phyloP scores from a whole-genome alignment of 2,329 filamentous ascomycete species.

The Salinomyces thailandicus region DNA sequence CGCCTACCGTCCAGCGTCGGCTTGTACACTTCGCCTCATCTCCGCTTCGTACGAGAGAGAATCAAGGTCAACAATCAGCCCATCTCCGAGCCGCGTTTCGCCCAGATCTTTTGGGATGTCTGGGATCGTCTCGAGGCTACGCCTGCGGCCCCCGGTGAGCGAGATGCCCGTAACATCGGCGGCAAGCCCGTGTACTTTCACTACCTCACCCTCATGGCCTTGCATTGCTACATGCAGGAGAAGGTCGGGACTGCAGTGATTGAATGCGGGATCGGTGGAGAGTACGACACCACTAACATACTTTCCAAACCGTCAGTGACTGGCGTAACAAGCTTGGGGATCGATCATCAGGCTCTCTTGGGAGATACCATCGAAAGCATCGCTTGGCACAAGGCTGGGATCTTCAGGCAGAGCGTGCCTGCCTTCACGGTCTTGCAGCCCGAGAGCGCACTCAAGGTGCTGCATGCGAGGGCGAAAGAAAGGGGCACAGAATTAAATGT shows the following conservation, averaged over 20 bases:
- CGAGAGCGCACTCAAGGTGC: constrained; percentile 43
- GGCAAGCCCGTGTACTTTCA: constrained; percentile 88
- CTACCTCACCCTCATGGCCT: constrained; percentile 77
- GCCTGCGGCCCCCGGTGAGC: constrained; percentile 34
- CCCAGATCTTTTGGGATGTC: constrained; percentile 69
- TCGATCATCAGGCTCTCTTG: constrained; percentile 75
- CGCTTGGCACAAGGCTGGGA: constrained; percentile 85
- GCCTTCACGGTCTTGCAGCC: constrained; percentile 54
- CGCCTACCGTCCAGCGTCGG: constrained; percentile 42
- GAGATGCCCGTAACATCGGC: constrained; percentile 38
- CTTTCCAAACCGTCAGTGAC: constrained; percentile 58
- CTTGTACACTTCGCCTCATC: constrained; percentile 76
- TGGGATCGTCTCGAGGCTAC: constrained; percentile 59
- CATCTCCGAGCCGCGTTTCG: constrained; percentile 57
- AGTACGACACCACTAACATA: constrained; percentile 88
- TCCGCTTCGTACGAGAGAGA: constrained; percentile 72
- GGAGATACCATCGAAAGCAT: constrained; percentile 71
- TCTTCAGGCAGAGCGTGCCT: constrained; percentile 59
- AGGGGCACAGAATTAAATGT: constrained; percentile 39
- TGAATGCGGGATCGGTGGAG: constrained; percentile 89
- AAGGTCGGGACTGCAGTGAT: constrained; percentile 70
- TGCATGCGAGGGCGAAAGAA: constrained; percentile 45
- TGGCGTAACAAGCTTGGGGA: constrained; percentile 69
- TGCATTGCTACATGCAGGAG: constrained; percentile 70
- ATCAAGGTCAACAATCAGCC: constrained; percentile 69